Base-by-base conservation (phyloP, 2,329 filamentous ascomycete species). In the Cordyceps sp. region DNA sequence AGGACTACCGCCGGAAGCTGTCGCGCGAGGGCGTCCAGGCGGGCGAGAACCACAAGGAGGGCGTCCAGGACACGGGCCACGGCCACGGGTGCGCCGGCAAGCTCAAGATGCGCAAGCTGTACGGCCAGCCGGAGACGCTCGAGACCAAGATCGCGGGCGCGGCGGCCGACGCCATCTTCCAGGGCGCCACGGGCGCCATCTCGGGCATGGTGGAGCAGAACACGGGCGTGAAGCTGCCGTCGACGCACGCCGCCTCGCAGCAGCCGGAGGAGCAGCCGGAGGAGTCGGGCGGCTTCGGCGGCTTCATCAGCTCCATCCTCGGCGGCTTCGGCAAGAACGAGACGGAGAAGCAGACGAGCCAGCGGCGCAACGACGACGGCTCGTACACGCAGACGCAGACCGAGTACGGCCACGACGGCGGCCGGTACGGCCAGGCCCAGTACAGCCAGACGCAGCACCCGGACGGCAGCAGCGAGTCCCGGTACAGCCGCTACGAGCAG, bases 41-140 rank as follows among this genome's bases (percentile, higher is more conserved):
- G 29, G 81, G 81, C 13, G 65, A 77, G 37, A 94, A 94, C 54
- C 86, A 94, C 58, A 88, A 83, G 54, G 75, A 83, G 44, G 83
- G 82, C 19, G 78, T 88, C 10, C 58, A 84, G 13, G 85, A 94
- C 53, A 76, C 70, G 32, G 86, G 86, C 6, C 83, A 86, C 48
- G 81, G 81, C 10, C 83, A 93, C 49, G 84, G 84, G 32, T 93
- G 84, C 47, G 63, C 59, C 37, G 75, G 81, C 37, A 85, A 85
- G 54, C 62, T 93, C 10, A 69, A 75, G 40, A 80, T 92, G 69
- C 73, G 75, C 39, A 85, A 80, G 55, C 67, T 69, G 41, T 71
- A 67, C 36, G 54, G 58, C 21, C 56, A 56, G 10, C 54, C 54
- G 3, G 60, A 65, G 36, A 64, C 59, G 20, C 45, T 64, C 26